Conservation (phyloP, 2,329 filamentous ascomycete species). For the Diaporthe caulivora region DNA sequence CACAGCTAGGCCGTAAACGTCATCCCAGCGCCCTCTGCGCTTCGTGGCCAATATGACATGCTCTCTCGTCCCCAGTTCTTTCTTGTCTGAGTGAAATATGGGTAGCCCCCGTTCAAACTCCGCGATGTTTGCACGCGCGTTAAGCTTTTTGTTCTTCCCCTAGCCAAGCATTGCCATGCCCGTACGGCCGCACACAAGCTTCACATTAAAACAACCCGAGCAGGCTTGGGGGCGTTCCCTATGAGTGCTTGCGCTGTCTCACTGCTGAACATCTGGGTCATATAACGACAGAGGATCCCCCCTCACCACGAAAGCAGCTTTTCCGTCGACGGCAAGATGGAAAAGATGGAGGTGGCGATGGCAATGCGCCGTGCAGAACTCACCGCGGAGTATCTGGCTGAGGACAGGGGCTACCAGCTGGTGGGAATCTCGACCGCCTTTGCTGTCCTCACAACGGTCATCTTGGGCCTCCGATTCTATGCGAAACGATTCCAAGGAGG, state of each 20-base stretch:
- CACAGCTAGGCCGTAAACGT: constrained; percentile 17
- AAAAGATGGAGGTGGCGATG: background rate
- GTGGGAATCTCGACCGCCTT: constrained; percentile 43
- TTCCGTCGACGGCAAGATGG: constrained; percentile 8
- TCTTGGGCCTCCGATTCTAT: constrained; percentile 40
- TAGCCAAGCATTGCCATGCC: constrained; percentile 29
- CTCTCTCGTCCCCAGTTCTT: background rate
- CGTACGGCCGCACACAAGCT: constrained; percentile 18
- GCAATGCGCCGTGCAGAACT: background rate
- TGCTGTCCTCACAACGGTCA: constrained; percentile 38
- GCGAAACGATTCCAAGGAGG: constrained; percentile 40
- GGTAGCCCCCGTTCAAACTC: background rate
- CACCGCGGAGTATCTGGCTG: constrained; percentile 26
- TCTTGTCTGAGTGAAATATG: background rate
- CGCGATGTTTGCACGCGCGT: background rate
- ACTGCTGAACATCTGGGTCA: background rate
- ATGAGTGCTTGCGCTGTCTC: background rate
- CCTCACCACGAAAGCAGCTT: background rate
- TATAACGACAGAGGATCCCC: background rate
- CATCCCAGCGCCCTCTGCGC: background rate
- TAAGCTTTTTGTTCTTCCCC: background rate
- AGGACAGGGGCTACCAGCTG: constrained; percentile 28
- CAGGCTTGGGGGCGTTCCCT: constrained; percentile 18
- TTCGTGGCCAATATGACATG: background rate
- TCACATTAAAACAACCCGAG: constrained; percentile 22